Evolutionary conservation across 2,329 filamentous ascomycete species (phyloP).

Genomic region (Phyllachora maydis): DNA sequence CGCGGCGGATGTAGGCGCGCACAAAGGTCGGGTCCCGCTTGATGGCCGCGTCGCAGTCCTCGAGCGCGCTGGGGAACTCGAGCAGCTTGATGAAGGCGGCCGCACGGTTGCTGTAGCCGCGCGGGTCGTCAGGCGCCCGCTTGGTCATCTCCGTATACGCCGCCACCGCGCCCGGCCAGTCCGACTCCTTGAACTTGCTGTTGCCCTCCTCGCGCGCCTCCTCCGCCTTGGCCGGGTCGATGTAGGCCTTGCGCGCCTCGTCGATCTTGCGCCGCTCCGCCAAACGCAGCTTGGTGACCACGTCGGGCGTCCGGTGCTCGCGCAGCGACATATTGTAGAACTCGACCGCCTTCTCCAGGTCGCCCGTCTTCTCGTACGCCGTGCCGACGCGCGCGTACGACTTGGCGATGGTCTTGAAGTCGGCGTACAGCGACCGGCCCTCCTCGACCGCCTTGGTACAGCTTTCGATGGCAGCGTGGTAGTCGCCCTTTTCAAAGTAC

Average conservation of each 20-base stretch:
- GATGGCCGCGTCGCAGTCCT: constrained; percentile 83
- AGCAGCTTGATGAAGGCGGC: constrained; percentile 94
- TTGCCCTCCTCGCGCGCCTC: constrained; percentile 90
- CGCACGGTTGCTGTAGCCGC: constrained; percentile 93
- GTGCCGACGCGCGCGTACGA: constrained; percentile 89
- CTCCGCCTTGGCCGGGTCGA: constrained; percentile 82
- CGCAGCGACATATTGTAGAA: constrained; percentile 89
- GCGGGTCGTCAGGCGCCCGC: constrained; percentile 76
- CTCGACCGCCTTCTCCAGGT: constrained; percentile 60
- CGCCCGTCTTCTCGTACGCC: constrained; percentile 80
- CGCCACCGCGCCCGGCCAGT: constrained; percentile 88
- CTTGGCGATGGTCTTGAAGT: constrained; percentile 98
- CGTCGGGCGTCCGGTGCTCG: constrained; percentile 89
- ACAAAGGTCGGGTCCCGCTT: constrained; percentile 84
- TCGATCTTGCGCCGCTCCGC: constrained; percentile 77
- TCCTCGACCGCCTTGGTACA: constrained; percentile 82
- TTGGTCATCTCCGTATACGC: constrained; percentile 96
- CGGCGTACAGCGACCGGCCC: constrained; percentile 72
- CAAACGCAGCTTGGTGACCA: constrained; percentile 76
- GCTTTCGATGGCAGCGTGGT: constrained; percentile 63
- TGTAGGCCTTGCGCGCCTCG: constrained; percentile 55
- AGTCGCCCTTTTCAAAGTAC: constrained; percentile 91
- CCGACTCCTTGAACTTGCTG: constrained; percentile 87
- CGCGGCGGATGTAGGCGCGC: constrained; percentile 89
- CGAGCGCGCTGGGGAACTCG: constrained; percentile 79